Conservation (phyloP, 495 filamentous ascomycete genomes). For the Penicillium cataractarum region DNA sequence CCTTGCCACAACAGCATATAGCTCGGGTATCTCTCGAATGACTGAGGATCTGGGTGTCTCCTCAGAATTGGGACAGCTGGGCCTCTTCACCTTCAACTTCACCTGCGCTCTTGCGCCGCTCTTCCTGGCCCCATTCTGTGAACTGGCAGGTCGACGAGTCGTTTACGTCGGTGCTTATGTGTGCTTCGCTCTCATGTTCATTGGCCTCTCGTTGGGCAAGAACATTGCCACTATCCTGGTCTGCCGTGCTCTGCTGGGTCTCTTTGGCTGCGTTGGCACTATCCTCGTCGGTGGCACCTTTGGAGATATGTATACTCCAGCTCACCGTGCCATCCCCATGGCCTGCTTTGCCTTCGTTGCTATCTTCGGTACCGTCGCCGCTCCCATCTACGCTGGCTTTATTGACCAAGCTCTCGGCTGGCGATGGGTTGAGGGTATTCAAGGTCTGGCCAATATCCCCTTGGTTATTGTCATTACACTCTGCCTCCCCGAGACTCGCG, state of each 20-base stretch:
- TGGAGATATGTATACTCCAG: conserved; percentile 72
- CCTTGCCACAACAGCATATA: conserved; percentile 52
- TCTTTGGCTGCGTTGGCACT: conserved; percentile 77
- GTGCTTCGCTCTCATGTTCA: conserved; percentile 47
- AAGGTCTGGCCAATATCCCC: conserved; percentile 71
- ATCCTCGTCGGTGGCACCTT: conserved; percentile 77
- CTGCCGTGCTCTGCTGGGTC: conserved; percentile 70
- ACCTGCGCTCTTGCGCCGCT: conserved; percentile 46
- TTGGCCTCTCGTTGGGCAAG: conserved; percentile 48
- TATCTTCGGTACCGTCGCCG: conserved; percentile 71
- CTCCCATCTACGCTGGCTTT: conserved; percentile 75
- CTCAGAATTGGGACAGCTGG: conserved; percentile 41
- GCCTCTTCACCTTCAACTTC: conserved; percentile 49
- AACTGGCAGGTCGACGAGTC: conserved; percentile 44
- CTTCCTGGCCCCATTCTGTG: conserved; percentile 51
- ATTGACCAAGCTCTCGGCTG: conserved; percentile 69
- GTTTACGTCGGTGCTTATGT: conserved; percentile 44
- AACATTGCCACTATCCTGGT: conserved; percentile 74
- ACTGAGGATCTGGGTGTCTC: conserved; percentile 39
- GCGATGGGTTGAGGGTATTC: conserved; percentile 83
- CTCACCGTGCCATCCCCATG: conserved; percentile 80
- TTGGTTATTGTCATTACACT: conserved; percentile 52
- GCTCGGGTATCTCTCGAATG: conserved; percentile 47
- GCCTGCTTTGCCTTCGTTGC: conserved; percentile 74
- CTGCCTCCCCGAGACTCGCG: conserved; percentile 75